These are phyloP conservation scores for Globisporangium cystogenes DNA, from an alignment of 352 stramenopile genomes.

Conservation along the genomic window DNA sequence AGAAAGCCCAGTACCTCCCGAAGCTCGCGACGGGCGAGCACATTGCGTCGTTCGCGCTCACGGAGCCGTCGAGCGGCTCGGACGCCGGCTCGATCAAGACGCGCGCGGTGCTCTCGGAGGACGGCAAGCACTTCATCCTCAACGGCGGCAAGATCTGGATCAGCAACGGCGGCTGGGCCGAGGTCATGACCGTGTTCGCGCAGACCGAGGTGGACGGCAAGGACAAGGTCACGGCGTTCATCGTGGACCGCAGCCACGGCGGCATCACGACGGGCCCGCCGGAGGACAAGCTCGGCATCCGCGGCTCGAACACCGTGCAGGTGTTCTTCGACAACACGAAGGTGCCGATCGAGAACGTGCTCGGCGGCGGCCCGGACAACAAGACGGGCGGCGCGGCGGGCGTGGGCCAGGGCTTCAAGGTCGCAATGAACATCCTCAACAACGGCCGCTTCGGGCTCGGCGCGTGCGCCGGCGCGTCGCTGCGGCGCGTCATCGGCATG, in stretches of 20 bases:
- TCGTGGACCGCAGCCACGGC: constrained; percentile 92
- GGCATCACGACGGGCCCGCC: constrained; percentile 89
- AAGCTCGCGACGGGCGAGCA: constrained; percentile 87
- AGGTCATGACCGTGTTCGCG: constrained; percentile 96
- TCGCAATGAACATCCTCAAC: constrained; percentile 92
- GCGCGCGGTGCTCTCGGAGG: constrained; percentile 83
- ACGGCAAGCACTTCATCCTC: constrained; percentile 88
- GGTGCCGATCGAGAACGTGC: constrained; percentile 89
- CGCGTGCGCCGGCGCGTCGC: constrained; percentile 60
- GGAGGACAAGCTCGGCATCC: constrained; percentile 97
- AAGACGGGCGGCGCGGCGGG: constrained; percentile 64
- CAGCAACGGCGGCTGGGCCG: constrained; percentile 94
- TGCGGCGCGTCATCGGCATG: constrained; percentile 62
- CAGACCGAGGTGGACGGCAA: constrained; percentile 94
- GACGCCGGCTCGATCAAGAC: constrained; percentile 90
- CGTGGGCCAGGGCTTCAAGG: constrained; percentile 89
- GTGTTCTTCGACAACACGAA: constrained; percentile 95
- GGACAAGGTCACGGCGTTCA: constrained; percentile 97
- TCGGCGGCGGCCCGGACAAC: constrained; percentile 73
- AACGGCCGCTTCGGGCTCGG: constrained; percentile 90
- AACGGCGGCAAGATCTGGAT: constrained; percentile 98
- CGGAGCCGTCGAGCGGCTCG: constrained; percentile 88
- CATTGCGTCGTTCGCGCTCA: constrained; percentile 85
- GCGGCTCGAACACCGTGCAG: constrained; percentile 95
- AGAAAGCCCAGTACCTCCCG: constrained; percentile 87